Percentiles rank a stretch among this genome's conserved stretches.
Conservation (phyloP, 441 rosid species). For the Aquilaria agallochum region DNA sequence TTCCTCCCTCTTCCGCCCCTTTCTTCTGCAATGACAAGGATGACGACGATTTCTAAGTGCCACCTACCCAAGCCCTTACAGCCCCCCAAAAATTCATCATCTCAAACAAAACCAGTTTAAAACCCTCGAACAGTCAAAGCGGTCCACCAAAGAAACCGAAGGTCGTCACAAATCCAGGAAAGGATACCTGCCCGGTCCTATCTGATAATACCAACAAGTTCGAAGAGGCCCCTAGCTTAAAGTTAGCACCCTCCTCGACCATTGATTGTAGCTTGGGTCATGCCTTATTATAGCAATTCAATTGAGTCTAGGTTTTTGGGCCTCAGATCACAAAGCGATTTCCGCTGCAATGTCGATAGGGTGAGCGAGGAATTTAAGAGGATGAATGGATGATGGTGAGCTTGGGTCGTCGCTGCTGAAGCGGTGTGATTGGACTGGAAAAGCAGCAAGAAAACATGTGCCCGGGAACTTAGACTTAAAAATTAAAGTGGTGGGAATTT, state of each 20-base stretch:
- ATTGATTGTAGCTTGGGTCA: conserved; percentile 32
- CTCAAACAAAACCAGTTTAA: no score
- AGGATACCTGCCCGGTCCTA: conserved; percentile 29
- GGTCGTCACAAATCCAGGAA: conserved; percentile 24
- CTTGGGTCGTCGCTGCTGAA: conserved; percentile 40
- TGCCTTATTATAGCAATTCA: conserved; percentile 54
- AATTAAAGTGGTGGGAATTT: no score
- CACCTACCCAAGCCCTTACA: no score
- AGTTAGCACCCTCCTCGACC: conserved; percentile 53
- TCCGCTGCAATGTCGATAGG: conserved; percentile 5
- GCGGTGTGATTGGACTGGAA: conserved; percentile 40
- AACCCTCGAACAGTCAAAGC: conserved; percentile 17
- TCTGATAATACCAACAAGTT: background rate
- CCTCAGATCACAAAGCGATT: conserved; percentile 19
- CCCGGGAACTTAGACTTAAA: no score
- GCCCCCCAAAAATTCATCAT: no score
- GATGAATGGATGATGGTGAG: conserved; percentile 26
- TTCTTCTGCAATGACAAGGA: no score
- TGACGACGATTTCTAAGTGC: no score
- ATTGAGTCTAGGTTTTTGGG: conserved; percentile 60
- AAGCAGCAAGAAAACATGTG: conserved; percentile 16
- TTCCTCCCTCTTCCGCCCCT: no score
- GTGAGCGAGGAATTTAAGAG: conserved; percentile 34
- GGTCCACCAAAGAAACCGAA: conserved; percentile 38
- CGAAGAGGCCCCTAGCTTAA: conserved; percentile 46